Evolutionary conservation across 73 alveolate genomes (phyloP).

Genomic region (Paramecium bursaria): DNA sequence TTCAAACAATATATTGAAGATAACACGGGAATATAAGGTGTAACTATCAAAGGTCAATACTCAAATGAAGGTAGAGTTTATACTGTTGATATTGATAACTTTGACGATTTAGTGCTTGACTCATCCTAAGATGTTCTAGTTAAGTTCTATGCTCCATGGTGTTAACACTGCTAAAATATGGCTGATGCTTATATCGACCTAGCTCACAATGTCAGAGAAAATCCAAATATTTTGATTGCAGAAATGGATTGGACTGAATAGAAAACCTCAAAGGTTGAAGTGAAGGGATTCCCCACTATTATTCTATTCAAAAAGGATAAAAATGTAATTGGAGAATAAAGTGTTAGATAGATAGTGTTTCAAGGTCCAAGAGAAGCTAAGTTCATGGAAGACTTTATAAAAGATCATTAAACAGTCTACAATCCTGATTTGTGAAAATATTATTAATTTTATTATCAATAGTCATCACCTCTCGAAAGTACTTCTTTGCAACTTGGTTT

Average conservation of each 20-base stretch:
- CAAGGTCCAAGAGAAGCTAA: no score
- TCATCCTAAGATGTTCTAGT: slow-evolving; percentile 69
- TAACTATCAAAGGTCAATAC: no score
- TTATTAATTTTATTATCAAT: slow-evolving; percentile 66
- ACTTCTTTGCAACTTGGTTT: slow-evolving; percentile 97
- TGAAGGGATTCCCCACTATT: slow-evolving; percentile 97
- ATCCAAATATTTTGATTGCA: slow-evolving; percentile 83
- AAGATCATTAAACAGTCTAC: no score
- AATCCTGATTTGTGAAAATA: no score
- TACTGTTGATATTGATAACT: slow-evolving; percentile 1
- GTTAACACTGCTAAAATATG: slow-evolving; percentile 93
- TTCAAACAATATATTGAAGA: no score
- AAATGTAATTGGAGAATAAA: no score
- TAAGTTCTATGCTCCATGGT: slow-evolving; percentile 93
- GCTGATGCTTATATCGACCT: slow-evolving; percentile 95
- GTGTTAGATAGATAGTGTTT: no score
- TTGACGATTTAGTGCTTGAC: slow-evolving; percentile 19
- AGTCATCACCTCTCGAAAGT: slow-evolving; percentile 97
- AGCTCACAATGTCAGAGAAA: slow-evolving; percentile 77
- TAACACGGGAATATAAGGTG: no score
- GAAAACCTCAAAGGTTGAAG: slow-evolving; percentile 81
- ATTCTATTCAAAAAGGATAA: slow-evolving; percentile 75
- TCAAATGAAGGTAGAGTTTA: slow-evolving; percentile 41
- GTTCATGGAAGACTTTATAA: no score
- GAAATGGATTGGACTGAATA: slow-evolving; percentile 94